These are phyloP conservation scores for Pseudogymnoascus sp. DNA, from an alignment of 2,329 filamentous ascomycete species.

Conservation along the genomic window DNA sequence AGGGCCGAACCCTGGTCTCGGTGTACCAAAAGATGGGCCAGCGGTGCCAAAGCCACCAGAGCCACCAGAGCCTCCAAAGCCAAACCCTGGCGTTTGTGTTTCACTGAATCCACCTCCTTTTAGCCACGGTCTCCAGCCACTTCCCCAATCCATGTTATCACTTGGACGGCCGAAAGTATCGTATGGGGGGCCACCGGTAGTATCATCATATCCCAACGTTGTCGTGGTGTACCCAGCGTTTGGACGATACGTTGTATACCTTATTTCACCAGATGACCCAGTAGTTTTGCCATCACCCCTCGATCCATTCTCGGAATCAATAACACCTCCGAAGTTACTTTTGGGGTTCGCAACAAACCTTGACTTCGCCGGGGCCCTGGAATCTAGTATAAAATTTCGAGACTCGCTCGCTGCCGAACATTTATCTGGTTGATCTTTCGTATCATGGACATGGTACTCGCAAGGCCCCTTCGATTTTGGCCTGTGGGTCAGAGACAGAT, in stretches of 20 bases:
- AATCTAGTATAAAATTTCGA: neutral
- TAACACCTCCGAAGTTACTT: neutral
- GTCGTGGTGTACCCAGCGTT: neutral
- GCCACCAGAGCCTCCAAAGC: neutral
- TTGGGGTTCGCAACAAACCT: neutral
- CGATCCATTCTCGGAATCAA: neutral
- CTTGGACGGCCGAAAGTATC: neutral
- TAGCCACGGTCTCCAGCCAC: neutral
- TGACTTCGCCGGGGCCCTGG: neutral
- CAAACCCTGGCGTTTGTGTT: neutral
- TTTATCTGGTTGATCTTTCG: neutral
- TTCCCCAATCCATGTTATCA: neutral
- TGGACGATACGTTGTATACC: neutral
- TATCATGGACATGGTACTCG: conserved; percentile 1
- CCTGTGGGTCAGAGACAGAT: neutral
- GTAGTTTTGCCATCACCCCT: neutral
- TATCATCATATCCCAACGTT: neutral
- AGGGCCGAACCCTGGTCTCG: neutral
- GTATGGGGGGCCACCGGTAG: neutral
- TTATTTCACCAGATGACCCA: neutral
- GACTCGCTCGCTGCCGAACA: neutral
- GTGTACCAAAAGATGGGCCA: neutral
- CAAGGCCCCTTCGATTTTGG: neutral
- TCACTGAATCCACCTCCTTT: neutral
- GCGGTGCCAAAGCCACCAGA: neutral